Base-by-base conservation (phyloP, 768 basidiomycete genomes). In the Phlebiopsis gigantea region DNA sequence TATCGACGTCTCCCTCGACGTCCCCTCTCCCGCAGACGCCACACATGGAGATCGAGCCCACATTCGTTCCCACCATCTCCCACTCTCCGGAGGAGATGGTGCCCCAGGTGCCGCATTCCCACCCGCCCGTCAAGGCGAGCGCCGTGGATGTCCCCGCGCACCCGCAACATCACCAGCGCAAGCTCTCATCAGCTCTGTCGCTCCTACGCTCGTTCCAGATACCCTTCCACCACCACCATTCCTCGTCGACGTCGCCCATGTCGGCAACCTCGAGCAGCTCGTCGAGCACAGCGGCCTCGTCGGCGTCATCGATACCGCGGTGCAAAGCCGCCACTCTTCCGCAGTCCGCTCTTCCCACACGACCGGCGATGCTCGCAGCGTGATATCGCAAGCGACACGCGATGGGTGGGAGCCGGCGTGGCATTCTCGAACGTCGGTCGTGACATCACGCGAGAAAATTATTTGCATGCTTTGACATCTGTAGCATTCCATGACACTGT, bases 181-280 rank as follows among this genome's bases (percentile, higher is more conserved):
- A 57, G 58, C 46, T 62, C 57, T 59, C 54, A 49, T 61, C 62
- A 17, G 64, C 64, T 50, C 52, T 64, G 57, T 58, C 63, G 14
- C 59, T 65, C 39, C 66, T 65, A 21, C 61, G 61, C 57, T 59
- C 64, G 26, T 65, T 67, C 63, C 66, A 64, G 34, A 34, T 67
- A n/a, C 66, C 66, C 14, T 61, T 64, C 31, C 61, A 64, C 59
- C 57, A 57, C 59, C 57, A 58, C 45, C 57, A 58, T 31, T 39
- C 50, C 7, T 21, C 50, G 50, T 31, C 34, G 15, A 19, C 50
- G 34, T 51, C 50, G 50, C 50, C 50, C n/a, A 29, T 48, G 47
- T 48, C 44, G 5, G 44, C 47, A n/a, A 30, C 28, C 28, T 19
- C 34, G 19, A 41, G 50, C 31, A 51, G 50, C 44, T 19, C 44